These are phyloP conservation scores for slime mould (Dictyostelium discoideum) DNA, from an alignment of 78 protist species.

Conservation along the genomic window dicty_2.7 NC_007090.3:3528501-3529000, in stretches of 20 bases:
- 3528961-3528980: neutral
- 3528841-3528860: neutral
- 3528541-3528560: too few species aligned
- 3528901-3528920: neutral
- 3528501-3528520: neutral
- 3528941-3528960: neutral
- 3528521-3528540: too few species aligned
- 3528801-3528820: too few species aligned
- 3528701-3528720: neutral
- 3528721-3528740: too few species aligned
- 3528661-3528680: neutral
- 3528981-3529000: neutral
- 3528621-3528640: neutral
- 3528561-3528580: neutral
- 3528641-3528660: neutral
- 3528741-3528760: neutral
- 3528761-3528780: too few species aligned
- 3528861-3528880: too few species aligned
- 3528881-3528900: too few species aligned
- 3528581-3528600: neutral
- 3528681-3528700: neutral
- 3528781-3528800: neutral
- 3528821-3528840: neutral
- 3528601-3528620: neutral
- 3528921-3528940: neutral